Evolutionary conservation across 2,329 filamentous ascomycete genomes (phyloP).

Genomic region (Exophiala viscosa): DNA sequence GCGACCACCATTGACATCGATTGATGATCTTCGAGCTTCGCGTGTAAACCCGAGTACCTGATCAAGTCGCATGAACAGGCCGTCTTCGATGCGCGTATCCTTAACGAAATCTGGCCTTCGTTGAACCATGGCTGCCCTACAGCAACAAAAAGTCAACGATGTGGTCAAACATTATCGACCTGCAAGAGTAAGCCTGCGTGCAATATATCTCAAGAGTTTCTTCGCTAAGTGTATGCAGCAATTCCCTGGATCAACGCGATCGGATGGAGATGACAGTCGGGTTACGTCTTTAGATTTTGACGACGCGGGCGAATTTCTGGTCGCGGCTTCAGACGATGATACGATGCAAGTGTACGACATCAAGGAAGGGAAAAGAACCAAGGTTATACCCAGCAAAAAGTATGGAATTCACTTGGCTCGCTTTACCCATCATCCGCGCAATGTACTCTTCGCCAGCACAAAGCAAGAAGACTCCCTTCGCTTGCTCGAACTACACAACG

Average conservation of each 20-base stretch:
- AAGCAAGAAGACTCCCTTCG: slow-evolving; percentile 86
- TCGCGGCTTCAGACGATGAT: slow-evolving; percentile 89
- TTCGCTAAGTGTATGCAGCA: slow-evolving; percentile 41
- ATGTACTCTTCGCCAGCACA: slow-evolving; percentile 92
- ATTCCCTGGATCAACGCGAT: slow-evolving; percentile 45
- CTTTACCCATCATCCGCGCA: slow-evolving; percentile 87
- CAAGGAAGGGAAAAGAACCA: slow-evolving; percentile 82
- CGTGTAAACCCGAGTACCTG: too few relatives aligned
- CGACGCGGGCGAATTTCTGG: slow-evolving; percentile 85
- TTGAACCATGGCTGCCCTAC: slow-evolving; percentile 18
- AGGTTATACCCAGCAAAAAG: slow-evolving; percentile 89
- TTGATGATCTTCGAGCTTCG: too few relatives aligned
- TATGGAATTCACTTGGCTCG: slow-evolving; percentile 92
- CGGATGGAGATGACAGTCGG: slow-evolving; percentile 47
- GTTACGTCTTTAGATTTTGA: slow-evolving; percentile 95
- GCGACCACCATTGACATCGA: too few relatives aligned
- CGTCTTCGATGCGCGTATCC: neutral
- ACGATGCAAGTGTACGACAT: slow-evolving; percentile 95
- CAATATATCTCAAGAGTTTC: neutral
- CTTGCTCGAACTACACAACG: slow-evolving; percentile 85
- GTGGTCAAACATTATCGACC: slow-evolving; percentile 74
- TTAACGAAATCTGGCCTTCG: neutral
- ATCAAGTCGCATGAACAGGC: too few relatives aligned
- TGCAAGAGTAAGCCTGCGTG: slow-evolving; percentile 59
- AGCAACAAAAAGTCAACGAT: slow-evolving; percentile 65